A percentile compares a stretch with the other conserved stretches of the same genome.
phyloP scores from a whole-genome alignment of 2,329 filamentous ascomycete species.

The Microdochium paspali region DNA sequence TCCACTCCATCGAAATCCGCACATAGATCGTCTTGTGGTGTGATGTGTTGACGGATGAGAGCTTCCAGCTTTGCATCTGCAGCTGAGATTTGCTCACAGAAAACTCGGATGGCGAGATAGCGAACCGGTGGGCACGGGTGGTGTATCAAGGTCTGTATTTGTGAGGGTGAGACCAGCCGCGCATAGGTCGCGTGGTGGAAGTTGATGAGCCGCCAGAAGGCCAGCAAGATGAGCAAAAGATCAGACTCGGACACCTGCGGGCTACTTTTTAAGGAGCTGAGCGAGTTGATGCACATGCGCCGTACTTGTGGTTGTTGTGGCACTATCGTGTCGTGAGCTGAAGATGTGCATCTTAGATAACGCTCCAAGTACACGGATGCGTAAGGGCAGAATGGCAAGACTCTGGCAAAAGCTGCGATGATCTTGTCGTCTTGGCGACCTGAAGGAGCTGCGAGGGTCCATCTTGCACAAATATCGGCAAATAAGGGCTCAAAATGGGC shows the following conservation, averaged over 20 bases:
- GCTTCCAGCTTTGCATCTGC: constrained; percentile 71
- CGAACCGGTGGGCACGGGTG: constrained; percentile 52
- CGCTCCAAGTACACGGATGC: constrained; percentile 61
- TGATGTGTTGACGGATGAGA: constrained; percentile 59
- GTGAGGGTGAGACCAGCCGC: constrained; percentile 52
- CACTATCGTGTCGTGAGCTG: not conserved
- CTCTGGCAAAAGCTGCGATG: constrained; percentile 66
- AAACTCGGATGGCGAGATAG: constrained; percentile 74
- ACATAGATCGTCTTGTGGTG: constrained; percentile 46
- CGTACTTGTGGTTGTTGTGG: constrained; percentile 7
- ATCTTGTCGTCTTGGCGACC: constrained; percentile 30
- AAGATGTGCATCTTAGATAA: constrained; percentile 23
- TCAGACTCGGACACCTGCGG: constrained; percentile 5
- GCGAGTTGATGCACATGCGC: constrained; percentile 16
- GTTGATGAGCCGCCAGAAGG: constrained; percentile 70
- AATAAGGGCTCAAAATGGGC: constrained; percentile 65
- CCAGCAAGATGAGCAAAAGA: constrained; percentile 43
- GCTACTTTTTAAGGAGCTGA: constrained; percentile 8
- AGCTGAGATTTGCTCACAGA: constrained; percentile 69
- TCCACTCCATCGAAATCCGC: constrained; percentile 66
- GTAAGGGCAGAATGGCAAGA: constrained; percentile 75
- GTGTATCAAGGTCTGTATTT: constrained; percentile 60
- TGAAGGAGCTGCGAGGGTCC: constrained; percentile 45
- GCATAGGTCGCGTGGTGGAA: constrained; percentile 64
- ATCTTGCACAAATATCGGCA: constrained; percentile 74